Conservation (phyloP, 108 stramenopile genomes). For the Cylindrotheca fusiformis region DNA sequence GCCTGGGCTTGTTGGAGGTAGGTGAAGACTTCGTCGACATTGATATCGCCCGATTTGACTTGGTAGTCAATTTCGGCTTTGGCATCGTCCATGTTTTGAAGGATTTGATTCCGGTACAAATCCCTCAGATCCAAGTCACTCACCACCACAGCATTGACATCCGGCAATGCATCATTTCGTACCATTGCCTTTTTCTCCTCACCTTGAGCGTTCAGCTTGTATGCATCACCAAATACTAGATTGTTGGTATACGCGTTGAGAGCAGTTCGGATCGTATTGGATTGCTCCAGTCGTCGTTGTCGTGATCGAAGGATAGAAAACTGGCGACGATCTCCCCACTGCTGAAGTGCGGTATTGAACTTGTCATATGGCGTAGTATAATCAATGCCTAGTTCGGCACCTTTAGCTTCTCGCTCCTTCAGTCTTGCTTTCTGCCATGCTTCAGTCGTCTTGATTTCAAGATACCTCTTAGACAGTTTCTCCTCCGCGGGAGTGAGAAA, state of each 20-base stretch:
- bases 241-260: conserved; percentile 55
- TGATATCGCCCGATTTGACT: background rate
- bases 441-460: conserved; percentile 18
- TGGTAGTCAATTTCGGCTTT: conserved; percentile 48
- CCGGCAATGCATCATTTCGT: conserved; percentile 52
- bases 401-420: conserved; percentile 20
- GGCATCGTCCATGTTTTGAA: conserved; percentile 63
- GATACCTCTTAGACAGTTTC: conserved; percentile 9
- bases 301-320: conserved; percentile 42
- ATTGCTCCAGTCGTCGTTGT: conserved; percentile 32
- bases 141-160: conserved; percentile 58
- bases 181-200: conserved; percentile 36
- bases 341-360: conserved; percentile 24
- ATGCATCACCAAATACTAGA: conserved; percentile 48
- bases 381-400: conserved; percentile 17
- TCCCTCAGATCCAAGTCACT: conserved; percentile 78
- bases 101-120: conserved; percentile 68
- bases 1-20: conserved; percentile 40
- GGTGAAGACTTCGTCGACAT: conserved; percentile 26
- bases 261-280: conserved; percentile 45
- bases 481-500: conserved; percentile 13
- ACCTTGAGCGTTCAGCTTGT: conserved; percentile 35
- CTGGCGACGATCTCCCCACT: conserved; percentile 50
- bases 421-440: conserved; percentile 28
- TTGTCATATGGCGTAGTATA: conserved; percentile 24